phyloP scores from a whole-genome alignment of 371 early-diverging fungal species.

The Coemansia sp. region DNA sequence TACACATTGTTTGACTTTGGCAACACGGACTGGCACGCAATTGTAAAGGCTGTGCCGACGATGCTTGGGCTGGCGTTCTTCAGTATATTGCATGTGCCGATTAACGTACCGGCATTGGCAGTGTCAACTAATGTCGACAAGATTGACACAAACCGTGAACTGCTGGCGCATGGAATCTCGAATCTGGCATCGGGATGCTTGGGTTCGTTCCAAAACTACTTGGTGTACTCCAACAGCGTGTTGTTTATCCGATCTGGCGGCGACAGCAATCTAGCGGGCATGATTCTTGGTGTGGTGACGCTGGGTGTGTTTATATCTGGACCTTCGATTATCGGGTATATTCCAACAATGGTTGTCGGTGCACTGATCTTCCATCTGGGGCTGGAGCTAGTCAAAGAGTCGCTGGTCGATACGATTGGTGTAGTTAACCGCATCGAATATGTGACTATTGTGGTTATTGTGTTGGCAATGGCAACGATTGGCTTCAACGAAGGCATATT shows the following conservation, averaged over 20 bases:
- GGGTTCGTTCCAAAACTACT: conserved; percentile 84
- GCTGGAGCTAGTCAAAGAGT: conserved; percentile 87
- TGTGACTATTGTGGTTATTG: conserved; percentile 79
- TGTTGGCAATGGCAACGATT: conserved; percentile 77
- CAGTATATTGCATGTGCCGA: conserved; percentile 93
- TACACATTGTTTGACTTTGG: conserved; percentile 76
- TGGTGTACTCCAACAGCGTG: conserved; percentile 87
- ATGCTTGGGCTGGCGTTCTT: conserved; percentile 93
- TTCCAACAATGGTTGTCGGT: conserved; percentile 91
- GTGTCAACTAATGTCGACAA: conserved; percentile 83
- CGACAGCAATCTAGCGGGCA: conserved; percentile 78
- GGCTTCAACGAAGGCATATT: conserved; percentile 95
- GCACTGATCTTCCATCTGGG: conserved; percentile 93
- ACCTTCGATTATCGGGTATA: conserved; percentile 81
- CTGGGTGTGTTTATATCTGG: conserved; percentile 78
- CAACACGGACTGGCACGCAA: conserved; percentile 73
- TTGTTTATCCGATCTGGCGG: conserved; percentile 92
- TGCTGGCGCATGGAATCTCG: conserved; percentile 90
- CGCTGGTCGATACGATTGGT: conserved; percentile 81
- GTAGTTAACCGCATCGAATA: conserved; percentile 85
- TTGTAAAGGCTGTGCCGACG: conserved; percentile 77
- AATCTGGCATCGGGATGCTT: conserved; percentile 77
- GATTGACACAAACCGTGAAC: conserved; percentile 88
- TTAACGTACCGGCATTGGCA: conserved; percentile 88
- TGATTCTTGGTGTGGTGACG: conserved; percentile 80